Conservation (phyloP, 2,329 filamentous ascomycete species). For the Talaromyces sp. region DNA sequence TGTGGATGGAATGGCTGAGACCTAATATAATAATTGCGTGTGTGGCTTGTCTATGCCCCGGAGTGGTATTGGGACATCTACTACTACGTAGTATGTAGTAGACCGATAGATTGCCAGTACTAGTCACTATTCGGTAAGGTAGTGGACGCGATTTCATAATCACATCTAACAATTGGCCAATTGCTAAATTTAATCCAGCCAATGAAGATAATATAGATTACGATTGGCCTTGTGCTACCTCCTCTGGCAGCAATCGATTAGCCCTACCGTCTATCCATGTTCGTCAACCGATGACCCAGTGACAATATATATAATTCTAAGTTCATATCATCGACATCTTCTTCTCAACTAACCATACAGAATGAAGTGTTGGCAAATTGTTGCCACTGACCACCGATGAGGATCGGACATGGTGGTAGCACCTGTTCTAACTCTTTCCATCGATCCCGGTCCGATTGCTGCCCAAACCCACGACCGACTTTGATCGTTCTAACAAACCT, state of each 20-base stretch:
- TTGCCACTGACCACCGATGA: not conserved
- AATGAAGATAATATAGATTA: not conserved
- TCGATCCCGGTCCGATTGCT: conserved; percentile 14
- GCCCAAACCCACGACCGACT: conserved; percentile 10
- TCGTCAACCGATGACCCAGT: not conserved
- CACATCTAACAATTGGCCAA: not conserved
- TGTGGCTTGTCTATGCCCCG: not conserved
- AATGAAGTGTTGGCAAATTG: not conserved
- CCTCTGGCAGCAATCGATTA: not conserved
- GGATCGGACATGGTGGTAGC: not conserved
- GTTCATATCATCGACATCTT: too few relatives aligned
- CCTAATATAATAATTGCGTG: not conserved
- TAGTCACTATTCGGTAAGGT: not conserved
- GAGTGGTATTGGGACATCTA: not conserved
- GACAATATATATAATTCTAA: not conserved
- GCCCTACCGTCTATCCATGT: not conserved
- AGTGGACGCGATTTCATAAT: not conserved
- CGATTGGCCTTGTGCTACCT: not conserved
- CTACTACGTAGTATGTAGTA: too few relatives aligned
- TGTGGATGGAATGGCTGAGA: not conserved
- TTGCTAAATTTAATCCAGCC: not conserved
- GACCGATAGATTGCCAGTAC: not conserved
- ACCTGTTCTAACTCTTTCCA: not conserved
- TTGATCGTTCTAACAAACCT: conserved; percentile 5
- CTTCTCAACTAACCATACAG: not conserved